A percentile compares a stretch with the other conserved stretches of the same genome.
Conservation (phyloP, 169 alveolate species). For the Babesia bigemina region DNA sequence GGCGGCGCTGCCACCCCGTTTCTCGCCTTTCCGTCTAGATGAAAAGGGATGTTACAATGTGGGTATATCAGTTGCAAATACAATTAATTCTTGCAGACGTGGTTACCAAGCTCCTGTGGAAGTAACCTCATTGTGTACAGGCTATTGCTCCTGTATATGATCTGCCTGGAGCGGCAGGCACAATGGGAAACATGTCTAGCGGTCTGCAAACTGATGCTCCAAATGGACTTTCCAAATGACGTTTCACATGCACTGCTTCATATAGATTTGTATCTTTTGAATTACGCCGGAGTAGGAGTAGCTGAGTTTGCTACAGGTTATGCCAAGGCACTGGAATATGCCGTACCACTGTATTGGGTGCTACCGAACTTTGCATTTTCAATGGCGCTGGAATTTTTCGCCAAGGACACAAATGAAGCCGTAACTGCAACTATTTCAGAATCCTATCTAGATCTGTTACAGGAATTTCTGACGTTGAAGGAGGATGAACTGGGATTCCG, state of each 20-base stretch:
- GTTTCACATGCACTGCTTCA: conserved; percentile 56
- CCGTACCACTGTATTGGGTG: conserved; percentile 39
- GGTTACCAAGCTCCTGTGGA: conserved; percentile 38
- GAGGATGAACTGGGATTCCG: conserved; percentile 39
- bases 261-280: conserved; percentile 49
- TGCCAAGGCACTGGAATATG: conserved; percentile 6
- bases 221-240: conserved; percentile 60
- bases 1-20: conserved; percentile 45
- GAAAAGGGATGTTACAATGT: conserved; percentile 37
- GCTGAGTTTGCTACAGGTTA: conserved; percentile 16
- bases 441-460: conserved; percentile 6
- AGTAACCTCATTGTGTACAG: conserved; percentile 41
- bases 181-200: conserved; percentile 54
- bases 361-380: conserved; percentile 62
- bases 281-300: neutral
- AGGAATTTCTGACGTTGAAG: conserved; percentile 16
- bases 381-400: conserved; percentile 44
- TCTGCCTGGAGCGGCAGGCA: conserved; percentile 58
- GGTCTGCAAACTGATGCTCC: conserved; percentile 55
- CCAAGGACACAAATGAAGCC: neutral
- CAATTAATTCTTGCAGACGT: conserved; percentile 9
- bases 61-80: neutral
- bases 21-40: conserved; percentile 35
- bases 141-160: conserved; percentile 61
- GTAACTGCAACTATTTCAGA: conserved; percentile 3